phyloP scores from a whole-genome alignment of 1,139 yeast species.

The Debaryomyces sp. region DNA sequence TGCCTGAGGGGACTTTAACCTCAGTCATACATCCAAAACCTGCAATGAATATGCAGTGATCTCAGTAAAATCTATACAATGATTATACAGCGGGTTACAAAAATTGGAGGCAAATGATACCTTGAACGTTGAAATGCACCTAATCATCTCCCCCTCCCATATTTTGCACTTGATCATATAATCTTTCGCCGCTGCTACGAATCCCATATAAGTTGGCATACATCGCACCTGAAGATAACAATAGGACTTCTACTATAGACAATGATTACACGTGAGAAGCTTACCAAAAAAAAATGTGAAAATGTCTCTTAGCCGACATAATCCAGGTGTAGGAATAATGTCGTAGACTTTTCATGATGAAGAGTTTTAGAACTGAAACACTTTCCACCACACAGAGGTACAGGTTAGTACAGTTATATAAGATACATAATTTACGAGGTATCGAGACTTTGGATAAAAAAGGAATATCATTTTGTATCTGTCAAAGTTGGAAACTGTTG shows the following conservation, averaged over 20 bases:
- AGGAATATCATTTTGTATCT: neutral
- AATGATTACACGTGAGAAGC: neutral
- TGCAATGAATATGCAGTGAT: too few species aligned
- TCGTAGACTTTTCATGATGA: constrained; percentile 46
- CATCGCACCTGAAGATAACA: neutral
- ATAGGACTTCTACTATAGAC: neutral
- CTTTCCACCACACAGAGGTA: too few species aligned
- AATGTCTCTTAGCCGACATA: neutral
- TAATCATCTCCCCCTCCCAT: neutral
- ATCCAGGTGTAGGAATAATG: constrained; percentile 2
- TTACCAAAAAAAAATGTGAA: neutral
- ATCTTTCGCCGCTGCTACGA: neutral
- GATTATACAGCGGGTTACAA: neutral
- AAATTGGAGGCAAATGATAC: neutral
- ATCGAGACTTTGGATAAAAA: neutral
- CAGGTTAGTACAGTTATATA: neutral
- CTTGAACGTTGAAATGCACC: too few species aligned
- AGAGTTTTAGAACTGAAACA: constrained; percentile 93
- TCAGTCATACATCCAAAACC: neutral
- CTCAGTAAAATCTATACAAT: too few species aligned
- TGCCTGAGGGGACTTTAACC: neutral
- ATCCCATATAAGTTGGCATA: neutral
- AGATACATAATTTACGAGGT: neutral
- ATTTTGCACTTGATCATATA: neutral
- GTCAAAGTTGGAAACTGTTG: neutral